Percentiles rank a stretch among this genome's conserved stretches.
Evolutionary conservation across 192 early-diverging fungal species (phyloP).

Genomic region (Globomyces pollinis-pini): DNA sequence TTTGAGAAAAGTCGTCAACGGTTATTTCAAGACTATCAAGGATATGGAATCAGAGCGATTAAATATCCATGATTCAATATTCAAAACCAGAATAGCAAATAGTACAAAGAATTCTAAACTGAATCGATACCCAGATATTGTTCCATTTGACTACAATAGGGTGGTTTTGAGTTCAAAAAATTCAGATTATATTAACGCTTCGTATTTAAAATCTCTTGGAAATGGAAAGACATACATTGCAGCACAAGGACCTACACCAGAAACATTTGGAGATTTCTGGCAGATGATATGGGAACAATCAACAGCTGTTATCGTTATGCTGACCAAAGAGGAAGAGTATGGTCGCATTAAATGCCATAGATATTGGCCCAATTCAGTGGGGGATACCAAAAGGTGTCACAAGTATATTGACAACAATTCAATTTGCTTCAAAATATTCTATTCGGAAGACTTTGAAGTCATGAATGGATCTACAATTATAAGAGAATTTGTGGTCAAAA

Average conservation of each 20-base stretch:
- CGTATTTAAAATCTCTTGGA: not conserved
- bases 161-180: not conserved
- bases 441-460: slow-evolving; percentile 47
- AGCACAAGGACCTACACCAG: slow-evolving; percentile 75
- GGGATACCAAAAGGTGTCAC: slow-evolving; percentile 9
- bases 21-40: not conserved
- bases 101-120: not conserved
- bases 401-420: slow-evolving; percentile 24
- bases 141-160: slow-evolving; percentile 14
- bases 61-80: not conserved
- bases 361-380: slow-evolving; percentile 69
- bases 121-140: slow-evolving; percentile 15
- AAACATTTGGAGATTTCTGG: slow-evolving; percentile 82
- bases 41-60: not conserved
- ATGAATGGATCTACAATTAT: slow-evolving; percentile 12
- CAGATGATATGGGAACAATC: slow-evolving; percentile 75
- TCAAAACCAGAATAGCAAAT: not conserved
- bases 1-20: not conserved
- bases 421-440: slow-evolving; percentile 42
- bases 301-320: slow-evolving; percentile 72
- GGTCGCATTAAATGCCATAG: slow-evolving; percentile 68
- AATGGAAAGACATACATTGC: slow-evolving; percentile 59
- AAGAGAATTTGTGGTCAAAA: slow-evolving; percentile 11
- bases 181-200: slow-evolving; percentile 6
- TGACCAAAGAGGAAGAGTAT: slow-evolving; percentile 72